Evolutionary conservation across 129 eudicot species (phyloP).

Genomic region (Lactuca sativa): DNA sequence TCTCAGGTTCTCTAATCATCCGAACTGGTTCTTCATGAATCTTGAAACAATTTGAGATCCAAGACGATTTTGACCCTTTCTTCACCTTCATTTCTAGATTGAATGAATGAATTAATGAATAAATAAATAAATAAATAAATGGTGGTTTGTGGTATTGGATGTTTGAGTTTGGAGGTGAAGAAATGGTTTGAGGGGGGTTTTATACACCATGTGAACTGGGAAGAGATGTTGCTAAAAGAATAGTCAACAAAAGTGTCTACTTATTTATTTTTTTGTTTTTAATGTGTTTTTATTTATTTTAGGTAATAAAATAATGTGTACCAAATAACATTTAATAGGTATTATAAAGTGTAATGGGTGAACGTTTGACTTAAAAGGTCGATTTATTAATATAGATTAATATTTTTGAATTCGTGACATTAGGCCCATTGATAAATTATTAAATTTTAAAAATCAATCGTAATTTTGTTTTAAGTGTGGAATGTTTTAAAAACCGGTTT

Average conservation of each 20-base stretch:
- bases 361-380: constrained; percentile 18
- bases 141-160: constrained; percentile 10
- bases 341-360: neutral
- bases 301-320: neutral
- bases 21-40: constrained; percentile 12
- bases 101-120: neutral
- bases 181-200: constrained; percentile 27
- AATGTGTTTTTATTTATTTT: constrained; percentile 10
- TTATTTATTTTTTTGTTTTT: neutral
- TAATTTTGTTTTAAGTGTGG: neutral
- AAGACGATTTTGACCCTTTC: constrained; percentile 46
- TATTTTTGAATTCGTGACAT: neutral
- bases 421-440: too few relatives aligned
- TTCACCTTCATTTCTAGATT: constrained; percentile 44
- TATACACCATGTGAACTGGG: constrained; percentile 19
- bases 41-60: constrained; percentile 42
- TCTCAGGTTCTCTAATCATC: neutral
- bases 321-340: constrained; percentile 6
- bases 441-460: too few relatives aligned
- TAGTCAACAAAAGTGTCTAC: constrained; percentile 29
- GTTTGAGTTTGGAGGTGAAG: constrained; percentile 25
- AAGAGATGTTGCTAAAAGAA: constrained; percentile 14
- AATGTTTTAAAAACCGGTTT: too few relatives aligned
- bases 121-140: constrained; percentile 18
- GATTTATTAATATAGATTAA: neutral